These are phyloP conservation scores for Spergularia azorica DNA, from an alignment of 179 eudicot species.

Conservation along the genomic window DNA sequence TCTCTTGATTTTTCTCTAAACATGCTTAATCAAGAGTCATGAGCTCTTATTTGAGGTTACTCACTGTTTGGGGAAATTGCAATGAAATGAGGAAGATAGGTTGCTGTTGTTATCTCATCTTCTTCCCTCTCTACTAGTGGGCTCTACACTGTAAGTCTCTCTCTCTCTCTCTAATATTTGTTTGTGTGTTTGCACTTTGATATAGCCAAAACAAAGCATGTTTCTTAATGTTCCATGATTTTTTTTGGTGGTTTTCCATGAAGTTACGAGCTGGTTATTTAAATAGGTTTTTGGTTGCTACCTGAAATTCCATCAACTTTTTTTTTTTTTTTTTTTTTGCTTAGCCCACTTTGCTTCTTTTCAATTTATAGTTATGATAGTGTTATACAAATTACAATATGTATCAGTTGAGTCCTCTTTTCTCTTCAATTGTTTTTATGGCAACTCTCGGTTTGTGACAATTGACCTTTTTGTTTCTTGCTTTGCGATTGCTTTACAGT, in stretches of 20 bases:
- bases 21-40: not conserved
- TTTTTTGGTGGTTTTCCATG: not conserved
- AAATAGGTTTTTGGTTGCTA: not conserved
- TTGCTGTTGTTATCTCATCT: not conserved
- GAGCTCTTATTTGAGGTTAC: not conserved
- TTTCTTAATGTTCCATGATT: not conserved
- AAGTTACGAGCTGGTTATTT: not conserved
- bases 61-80: not conserved
- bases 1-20: not conserved
- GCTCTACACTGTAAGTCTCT: conserved; percentile 9
- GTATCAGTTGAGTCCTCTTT: not conserved
- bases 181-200: not conserved
- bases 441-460: no score
- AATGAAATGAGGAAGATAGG: not conserved
- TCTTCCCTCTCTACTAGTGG: not conserved
- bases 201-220: not conserved
- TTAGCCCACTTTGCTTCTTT: not conserved
- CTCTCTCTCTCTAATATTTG: no score
- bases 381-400: not conserved
- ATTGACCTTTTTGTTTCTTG: no score
- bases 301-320: not conserved
- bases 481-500: no score
- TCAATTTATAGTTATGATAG: not conserved
- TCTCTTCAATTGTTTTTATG: no score
- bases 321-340: not conserved